Evolutionary conservation across 2,329 filamentous ascomycete species (phyloP).

Genomic region (Fusarium anthophilum): DNA sequence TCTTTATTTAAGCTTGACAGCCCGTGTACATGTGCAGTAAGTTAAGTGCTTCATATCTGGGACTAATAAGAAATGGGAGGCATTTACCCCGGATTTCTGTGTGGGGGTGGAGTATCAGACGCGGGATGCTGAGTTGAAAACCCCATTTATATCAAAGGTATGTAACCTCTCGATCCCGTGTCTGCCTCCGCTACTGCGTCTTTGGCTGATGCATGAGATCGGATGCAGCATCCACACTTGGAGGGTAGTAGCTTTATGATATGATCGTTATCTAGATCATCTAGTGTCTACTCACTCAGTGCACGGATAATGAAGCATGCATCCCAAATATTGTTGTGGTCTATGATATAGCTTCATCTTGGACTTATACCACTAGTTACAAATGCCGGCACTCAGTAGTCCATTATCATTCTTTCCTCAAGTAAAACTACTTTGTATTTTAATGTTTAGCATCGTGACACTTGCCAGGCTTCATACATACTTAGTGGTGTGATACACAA

Average conservation of each 20-base stretch:
- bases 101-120: constrained; percentile 41
- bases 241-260: background rate
- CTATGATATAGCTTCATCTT: constrained; percentile 2
- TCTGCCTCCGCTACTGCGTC: constrained; percentile 27
- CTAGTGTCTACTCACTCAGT: constrained; percentile 4
- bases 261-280: constrained; percentile 18
- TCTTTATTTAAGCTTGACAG: constrained; percentile 7
- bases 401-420: background rate
- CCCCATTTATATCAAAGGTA: constrained; percentile 20
- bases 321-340: background rate
- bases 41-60: constrained; percentile 22
- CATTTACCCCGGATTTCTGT: constrained; percentile 35
- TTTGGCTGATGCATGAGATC: constrained; percentile 23
- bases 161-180: constrained; percentile 16
- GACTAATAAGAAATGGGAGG: constrained; percentile 28
- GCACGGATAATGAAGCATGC: constrained; percentile 1
- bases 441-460: background rate
- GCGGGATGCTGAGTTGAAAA: constrained; percentile 29
- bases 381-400: constrained; percentile 8
- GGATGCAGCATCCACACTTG: constrained; percentile 17
- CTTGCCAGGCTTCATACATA: background rate
- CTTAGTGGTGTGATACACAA: constrained; percentile 16
- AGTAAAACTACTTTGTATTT: background rate
- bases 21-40: background rate
- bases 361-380: background rate